Evolutionary conservation across 176 grass and related monocot genomes (phyloP), one percentile per base, ranked within the genome.

Genomic region (Carex kokanica): DNA sequence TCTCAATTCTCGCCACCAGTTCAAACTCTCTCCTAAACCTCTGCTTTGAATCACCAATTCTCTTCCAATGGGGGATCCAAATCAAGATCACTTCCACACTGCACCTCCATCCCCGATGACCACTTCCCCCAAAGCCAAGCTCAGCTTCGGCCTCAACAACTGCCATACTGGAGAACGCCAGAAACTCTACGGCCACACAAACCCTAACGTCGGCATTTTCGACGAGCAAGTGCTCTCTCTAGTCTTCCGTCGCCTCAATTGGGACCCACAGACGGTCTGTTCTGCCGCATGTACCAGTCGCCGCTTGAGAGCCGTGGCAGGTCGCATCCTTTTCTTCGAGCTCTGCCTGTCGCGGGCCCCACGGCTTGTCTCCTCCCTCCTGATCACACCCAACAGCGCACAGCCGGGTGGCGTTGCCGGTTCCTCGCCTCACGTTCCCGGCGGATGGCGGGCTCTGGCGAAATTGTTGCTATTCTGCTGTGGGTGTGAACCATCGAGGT

Each of bases 391-490:
- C 1, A 60, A 52, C 0, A 14, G 9, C 0, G 14, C 10, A 0
- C 34, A 0, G 10, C 41, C 3, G 0, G 2, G 25, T 8, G 49
- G 14, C 2, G 78, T 54, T 0, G 21, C 34, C 0, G 11, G 81
- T 0, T 82, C 88, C 0, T 64, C 81, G 0, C 64, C 85, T 8
- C 80, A 88, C 15, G 57, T 94, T 5, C 87, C 74, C 24, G 91
- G 94, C 25, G 92, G 94, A 0, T 97, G 94, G 94, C 86, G 84
- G 2, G 92, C 94, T 18, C 75, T 97, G 9, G 91, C 87, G 27
- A 92, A 94, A 88, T 79, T 97, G 43, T 88, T 97, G 18, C 79
- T 94, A 71, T 97, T 89, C 86, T 97, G 94, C 83, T 90, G 88
- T 84, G 92, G 94, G 4, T 81, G 87, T 25, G 25, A 36, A 15